Percentiles rank a stretch among this genome's conserved stretches.
These are phyloP conservation scores for Cymbidium sinense DNA, from an alignment of 106 monocot genomes.

Conservation along the genomic window DNA sequence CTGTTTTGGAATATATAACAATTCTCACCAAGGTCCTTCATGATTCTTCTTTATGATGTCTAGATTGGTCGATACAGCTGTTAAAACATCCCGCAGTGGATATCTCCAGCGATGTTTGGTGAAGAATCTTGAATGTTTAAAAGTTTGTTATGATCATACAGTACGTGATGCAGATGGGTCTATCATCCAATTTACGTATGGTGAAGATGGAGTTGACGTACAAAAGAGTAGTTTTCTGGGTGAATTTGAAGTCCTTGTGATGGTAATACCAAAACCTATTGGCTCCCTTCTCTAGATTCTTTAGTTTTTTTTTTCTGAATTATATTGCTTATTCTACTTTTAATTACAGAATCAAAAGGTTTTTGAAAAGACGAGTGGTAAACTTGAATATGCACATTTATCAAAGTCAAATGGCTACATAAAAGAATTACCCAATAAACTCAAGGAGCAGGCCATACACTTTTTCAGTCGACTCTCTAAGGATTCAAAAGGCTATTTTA, in stretches of 20 bases:
- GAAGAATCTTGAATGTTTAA: constrained; percentile 85
- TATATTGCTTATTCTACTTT: background rate
- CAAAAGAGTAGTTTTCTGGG: constrained; percentile 72
- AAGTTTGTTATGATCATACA: constrained; percentile 88
- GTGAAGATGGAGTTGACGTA: constrained; percentile 97
- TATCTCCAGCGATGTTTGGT: constrained; percentile 89
- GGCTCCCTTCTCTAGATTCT: background rate
- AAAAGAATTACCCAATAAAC: constrained; percentile 37
- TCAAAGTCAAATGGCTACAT: constrained; percentile 46
- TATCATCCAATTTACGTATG: constrained; percentile 78
- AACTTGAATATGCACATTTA: constrained; percentile 18
- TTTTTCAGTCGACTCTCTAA: constrained; percentile 21
- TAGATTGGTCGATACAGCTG: constrained; percentile 94
- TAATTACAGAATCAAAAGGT: constrained; percentile 60
- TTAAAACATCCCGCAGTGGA: constrained; percentile 98
- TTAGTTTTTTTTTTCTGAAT: background rate
- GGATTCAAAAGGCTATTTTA: constrained; percentile 8
- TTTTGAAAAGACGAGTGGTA: constrained; percentile 27
- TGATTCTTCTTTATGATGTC: background rate
- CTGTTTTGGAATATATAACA: no score
- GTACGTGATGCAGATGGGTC: constrained; percentile 97
- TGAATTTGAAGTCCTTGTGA: constrained; percentile 47
- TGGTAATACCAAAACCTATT: constrained; percentile 31
- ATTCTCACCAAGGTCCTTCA: background rate
- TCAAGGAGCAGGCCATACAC: constrained; percentile 32